These are phyloP conservation scores for Ophiostoma perfectum DNA, from an alignment of 2,329 filamentous ascomycete species.

Conservation along the genomic window DNA sequence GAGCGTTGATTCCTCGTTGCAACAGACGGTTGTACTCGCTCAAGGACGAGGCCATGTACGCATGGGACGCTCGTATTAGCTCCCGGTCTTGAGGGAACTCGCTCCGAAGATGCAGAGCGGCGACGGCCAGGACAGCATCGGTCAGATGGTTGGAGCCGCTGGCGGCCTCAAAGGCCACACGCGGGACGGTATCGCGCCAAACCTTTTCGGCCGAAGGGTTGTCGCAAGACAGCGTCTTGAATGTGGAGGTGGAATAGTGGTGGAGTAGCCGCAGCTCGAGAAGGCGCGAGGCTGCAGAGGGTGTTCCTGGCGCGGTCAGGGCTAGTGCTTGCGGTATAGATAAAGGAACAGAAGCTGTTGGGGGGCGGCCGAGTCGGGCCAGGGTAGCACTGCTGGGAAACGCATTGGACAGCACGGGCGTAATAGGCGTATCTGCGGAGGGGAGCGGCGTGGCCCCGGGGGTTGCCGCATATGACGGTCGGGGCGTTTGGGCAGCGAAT, in stretches of 20 bases:
- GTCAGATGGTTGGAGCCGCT: conserved; percentile 48
- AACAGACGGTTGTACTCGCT: conserved; percentile 55
- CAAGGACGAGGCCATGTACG: conserved; percentile 59
- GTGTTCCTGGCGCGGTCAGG: conserved; percentile 35
- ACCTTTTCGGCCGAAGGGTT: conserved; percentile 49
- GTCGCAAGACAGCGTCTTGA: conserved; percentile 53
- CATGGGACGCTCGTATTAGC: conserved; percentile 57
- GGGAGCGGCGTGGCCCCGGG: conserved; percentile 10
- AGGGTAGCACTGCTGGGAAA: conserved; percentile 20
- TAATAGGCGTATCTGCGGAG: conserved; percentile 25
- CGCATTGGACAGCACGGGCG: conserved; percentile 27
- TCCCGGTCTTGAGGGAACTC: conserved; percentile 52
- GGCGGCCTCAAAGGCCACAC: conserved; percentile 52
- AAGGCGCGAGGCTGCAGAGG: conserved; percentile 39
- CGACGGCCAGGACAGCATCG: conserved; percentile 59
- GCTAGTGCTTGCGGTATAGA: conserved; percentile 32
- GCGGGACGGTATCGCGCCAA: conserved; percentile 56
- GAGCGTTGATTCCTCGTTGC: conserved; percentile 50
- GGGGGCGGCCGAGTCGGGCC: conserved; percentile 12
- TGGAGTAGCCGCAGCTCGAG: conserved; percentile 60
- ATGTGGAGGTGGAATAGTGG: conserved; percentile 57
- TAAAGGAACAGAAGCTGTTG: conserved; percentile 29
- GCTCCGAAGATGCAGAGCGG: conserved; percentile 57
- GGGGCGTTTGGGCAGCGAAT: conserved; percentile 33
- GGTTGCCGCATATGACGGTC: conserved; percentile 15